Conservation (phyloP, 2,329 filamentous ascomycete species). For the Cladobotryum mycophilum region DNA sequence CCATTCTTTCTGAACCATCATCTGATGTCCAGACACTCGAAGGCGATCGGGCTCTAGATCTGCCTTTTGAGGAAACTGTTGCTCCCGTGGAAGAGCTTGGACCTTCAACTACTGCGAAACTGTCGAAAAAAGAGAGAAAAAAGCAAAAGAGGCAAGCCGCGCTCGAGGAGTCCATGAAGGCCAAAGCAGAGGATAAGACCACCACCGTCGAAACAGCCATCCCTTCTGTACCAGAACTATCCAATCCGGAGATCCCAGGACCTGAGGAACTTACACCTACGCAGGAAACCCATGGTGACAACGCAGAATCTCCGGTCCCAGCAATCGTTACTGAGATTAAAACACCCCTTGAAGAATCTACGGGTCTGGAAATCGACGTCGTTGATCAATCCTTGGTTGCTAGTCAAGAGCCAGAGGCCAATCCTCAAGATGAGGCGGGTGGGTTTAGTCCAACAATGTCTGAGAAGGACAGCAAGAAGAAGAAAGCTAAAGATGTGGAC, state of each 20-base stretch:
- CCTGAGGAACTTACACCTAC: neutral
- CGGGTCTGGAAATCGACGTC: slow-evolving; percentile 13
- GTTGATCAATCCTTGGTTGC: slow-evolving; percentile 16
- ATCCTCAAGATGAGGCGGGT: slow-evolving; percentile 25
- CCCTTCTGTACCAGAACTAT: slow-evolving; percentile 4
- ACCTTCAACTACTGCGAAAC: slow-evolving; percentile 16
- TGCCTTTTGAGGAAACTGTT: neutral
- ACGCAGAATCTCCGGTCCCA: neutral
- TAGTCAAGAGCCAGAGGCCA: slow-evolving; percentile 19
- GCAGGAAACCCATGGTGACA: neutral
- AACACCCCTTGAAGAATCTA: slow-evolving; percentile 12
- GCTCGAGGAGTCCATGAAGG: slow-evolving; percentile 16
- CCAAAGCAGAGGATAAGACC: slow-evolving; percentile 13
- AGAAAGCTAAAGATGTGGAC: slow-evolving; percentile 27
- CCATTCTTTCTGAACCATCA: neutral
- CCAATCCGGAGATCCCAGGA: slow-evolving; percentile 1
- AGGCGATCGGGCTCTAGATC: neutral
- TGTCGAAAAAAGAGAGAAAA: slow-evolving; percentile 31
- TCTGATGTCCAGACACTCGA: neutral
- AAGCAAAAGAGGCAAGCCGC: slow-evolving; percentile 27
- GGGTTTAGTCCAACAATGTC: slow-evolving; percentile 23
- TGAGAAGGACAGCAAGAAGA: slow-evolving; percentile 23
- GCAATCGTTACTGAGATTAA: slow-evolving; percentile 12
- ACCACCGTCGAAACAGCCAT: slow-evolving; percentile 8
- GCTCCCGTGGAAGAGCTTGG: slow-evolving; percentile 5